Conservation (phyloP, 495 filamentous ascomycete genomes). For the Hyaloscypha bicolor region DNA sequence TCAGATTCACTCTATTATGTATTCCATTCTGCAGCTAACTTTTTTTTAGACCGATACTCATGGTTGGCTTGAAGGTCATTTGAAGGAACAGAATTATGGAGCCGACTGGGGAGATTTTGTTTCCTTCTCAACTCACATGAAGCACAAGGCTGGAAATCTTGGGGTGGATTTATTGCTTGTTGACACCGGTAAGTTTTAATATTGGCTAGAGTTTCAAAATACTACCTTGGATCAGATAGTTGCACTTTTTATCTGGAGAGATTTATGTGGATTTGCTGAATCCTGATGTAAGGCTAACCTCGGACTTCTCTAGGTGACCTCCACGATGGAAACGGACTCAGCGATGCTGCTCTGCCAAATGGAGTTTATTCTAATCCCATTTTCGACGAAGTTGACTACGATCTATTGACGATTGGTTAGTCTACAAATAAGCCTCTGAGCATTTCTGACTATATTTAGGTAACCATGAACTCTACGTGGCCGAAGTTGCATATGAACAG, state of each 20-base stretch:
- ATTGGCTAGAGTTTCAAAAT: background rate
- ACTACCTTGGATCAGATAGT: too few relatives aligned
- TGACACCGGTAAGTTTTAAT: constrained; percentile 66
- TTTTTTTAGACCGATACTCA: constrained; percentile 39
- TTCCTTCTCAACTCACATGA: constrained; percentile 83
- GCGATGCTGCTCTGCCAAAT: constrained; percentile 83
- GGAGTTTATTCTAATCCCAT: constrained; percentile 86
- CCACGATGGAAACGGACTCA: constrained; percentile 91
- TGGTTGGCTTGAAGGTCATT: constrained; percentile 91
- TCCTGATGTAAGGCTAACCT: background rate
- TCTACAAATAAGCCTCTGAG: constrained; percentile 9
- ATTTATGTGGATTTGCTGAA: background rate
- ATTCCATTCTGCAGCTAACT: constrained; percentile 2
- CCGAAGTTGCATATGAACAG: constrained; percentile 60
- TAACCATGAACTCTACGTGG: constrained; percentile 92
- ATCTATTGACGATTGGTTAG: constrained; percentile 63
- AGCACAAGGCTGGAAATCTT: constrained; percentile 70
- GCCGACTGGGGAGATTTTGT: constrained; percentile 98
- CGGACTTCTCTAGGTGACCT: constrained; percentile 55
- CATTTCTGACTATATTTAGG: constrained; percentile 61
- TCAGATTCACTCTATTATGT: constrained; percentile 24
- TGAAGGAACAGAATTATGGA: constrained; percentile 87
- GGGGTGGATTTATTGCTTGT: constrained; percentile 88
- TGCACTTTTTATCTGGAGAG: background rate
- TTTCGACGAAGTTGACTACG: constrained; percentile 63